Evolutionary conservation across 1,139 yeast species (phyloP), one percentile per base, ranked within the genome.

Genomic region (Hyphopichia khmerensis): DNA sequence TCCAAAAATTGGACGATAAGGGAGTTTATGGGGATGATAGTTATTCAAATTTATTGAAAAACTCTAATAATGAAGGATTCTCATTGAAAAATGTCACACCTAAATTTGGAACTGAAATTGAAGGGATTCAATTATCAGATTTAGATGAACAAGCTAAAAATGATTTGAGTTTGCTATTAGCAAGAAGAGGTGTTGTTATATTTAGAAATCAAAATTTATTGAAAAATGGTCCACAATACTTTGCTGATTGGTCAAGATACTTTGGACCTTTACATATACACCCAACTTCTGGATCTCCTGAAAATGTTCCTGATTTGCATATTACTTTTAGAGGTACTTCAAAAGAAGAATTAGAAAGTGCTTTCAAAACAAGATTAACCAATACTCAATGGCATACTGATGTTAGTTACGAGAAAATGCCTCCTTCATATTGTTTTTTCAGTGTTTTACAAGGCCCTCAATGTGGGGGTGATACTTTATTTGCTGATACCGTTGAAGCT

Each of bases 361-460:
- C 53, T 13, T 62, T 61, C 40, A 47, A 54, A n/a, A 43, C 52
- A 31, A 55, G 59, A 48, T 55, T 56, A 35, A 61, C 58, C 45
- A 62, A 62, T 35, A 57, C 65, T 11, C 66, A 67, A 14, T 69
- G 74, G 73, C 75, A 70, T 51, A 64, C 73, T 8, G 75, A 70
- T 45, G 65, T 68, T 26, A 60, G 70, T 14, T 68, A 67, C 50
- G 72, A 69, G 41, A 61, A 62, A 41, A 70, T 68, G 46, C 71
- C 72, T 5, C 69, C 73, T 11, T 69, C 69, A 27, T 54, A 62
- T 35, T 67, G 74, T 2, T 64, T 69, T 42, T 66, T 70, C 43
- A 55, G 70, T 2, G 65, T 67, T 7, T 59, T 69, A 32, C 68
- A 66, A 38, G 67, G 72, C 10, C 75, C 76, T 9, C 69, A 66